Base-by-base conservation (phyloP, 352 stramenopile genomes). In the Plasmopara halstedii region DNA sequence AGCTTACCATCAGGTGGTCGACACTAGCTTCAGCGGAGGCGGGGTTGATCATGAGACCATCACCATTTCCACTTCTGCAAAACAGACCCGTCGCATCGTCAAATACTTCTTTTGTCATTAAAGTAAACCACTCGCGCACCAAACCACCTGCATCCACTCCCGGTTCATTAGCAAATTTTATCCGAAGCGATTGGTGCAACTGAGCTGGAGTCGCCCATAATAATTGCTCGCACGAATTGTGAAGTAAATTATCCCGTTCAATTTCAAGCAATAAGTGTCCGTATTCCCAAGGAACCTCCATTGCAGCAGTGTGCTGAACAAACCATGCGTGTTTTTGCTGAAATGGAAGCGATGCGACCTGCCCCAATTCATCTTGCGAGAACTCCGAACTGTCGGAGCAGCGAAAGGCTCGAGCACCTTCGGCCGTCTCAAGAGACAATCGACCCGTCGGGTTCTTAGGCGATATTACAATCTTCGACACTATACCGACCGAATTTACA, bases 111-210 rank as follows among this genome's bases (percentile, higher is more conserved):
- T 91, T 85, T 2, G 72, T 89, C 76, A 95, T 87, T 14, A 97
- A 63, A 19, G 75, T 88, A 56, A 96, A 96, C 88, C 88, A 97
- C 55, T 96, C 88, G 6, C 88, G 77, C 39, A 94, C 83, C 7
- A 97, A 65, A 35, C 88, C 88, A 15, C 88, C 88, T 4, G 86
- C 88, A 63, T 97, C 88, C 8, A 96, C 77, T n/a, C 87, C 87
- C 13, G 82, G 80, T 27, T 96, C 87, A 50, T 94, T 90, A 6
- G 85, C 68, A 62, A 96, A 96, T 50, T 94, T 90, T 49, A 95
- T 90, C 31, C 84, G 71, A 18, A 95, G 64, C 26, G 82, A 93
- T 52, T 93, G 80, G 26, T 92, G 78, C 3, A 96, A 64, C 38
- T 95, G 80, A 39, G 88, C 80, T 1, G 70, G 69, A 7, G 76